Evolutionary conservation across 129 eudicot genomes (phyloP), one percentile per base, ranked within the genome.

Genomic region (Tagetes erecta): DNA sequence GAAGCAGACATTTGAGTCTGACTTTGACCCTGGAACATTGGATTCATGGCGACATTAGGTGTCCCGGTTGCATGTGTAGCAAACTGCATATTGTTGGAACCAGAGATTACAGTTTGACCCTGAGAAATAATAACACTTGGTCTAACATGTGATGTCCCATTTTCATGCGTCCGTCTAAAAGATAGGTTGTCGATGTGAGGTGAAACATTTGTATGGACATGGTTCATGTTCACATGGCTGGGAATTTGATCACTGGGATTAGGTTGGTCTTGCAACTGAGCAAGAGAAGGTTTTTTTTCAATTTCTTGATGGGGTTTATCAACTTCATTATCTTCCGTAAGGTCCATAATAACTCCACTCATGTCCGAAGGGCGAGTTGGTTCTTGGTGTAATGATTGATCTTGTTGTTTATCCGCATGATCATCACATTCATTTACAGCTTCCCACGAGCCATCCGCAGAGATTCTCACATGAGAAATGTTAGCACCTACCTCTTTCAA

Each of bases 371-470:
- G 40, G 71, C 46, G 70, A 36, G 55, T 51, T 67, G 81, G 8
- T 27, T 77, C 80, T 72, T 80, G 79, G 74, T 73, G 78, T 35
- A 81, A 44, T 74, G 80, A 62, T 58, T 71, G 68, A 40, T 81
- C 78, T 44, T 86, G 84, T 13, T 75, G 84, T 20, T 75, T 81
- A 71, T 88, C 73, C 33, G 63, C 72, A 36, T 74, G 77, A 40
- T 76, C 89, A 60, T 76, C 82, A 50, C 71, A 67, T 66, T 82
- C 91, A 2, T 64, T 64, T 73, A 80, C 75, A 47, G 84, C 84
- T 67, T 78, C 81, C 96, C 97, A 91, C 8, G 87, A 79, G 41
- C 97, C 97, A 46, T 91, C 97, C 10, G 89, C 84, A 35, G 89
- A 85, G 71, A 91, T 51, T n/a, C 67, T 81, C 50, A 91, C 87